Evolutionary conservation across 768 basidiomycete species (phyloP), one percentile per base, ranked within the genome.

Genomic region (Coprinopsis sp.): DNA sequence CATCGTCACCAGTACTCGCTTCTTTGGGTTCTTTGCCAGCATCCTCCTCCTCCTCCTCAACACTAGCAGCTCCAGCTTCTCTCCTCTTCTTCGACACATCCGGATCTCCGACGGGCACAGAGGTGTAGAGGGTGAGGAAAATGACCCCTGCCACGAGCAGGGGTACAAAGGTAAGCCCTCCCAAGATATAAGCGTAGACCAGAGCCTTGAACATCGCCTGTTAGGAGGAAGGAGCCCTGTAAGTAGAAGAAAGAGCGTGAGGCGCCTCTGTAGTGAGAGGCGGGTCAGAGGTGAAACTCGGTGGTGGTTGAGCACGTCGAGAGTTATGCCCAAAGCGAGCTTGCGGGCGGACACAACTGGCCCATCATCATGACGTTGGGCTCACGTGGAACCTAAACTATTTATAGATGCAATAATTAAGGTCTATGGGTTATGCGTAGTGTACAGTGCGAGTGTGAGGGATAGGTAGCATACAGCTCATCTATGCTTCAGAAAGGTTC

Each of bases 81-180:
- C 54, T 74, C 62, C 47, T 61, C 50, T 55, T 59, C 58, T 78
- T 74, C 64, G 56, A 50, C 25, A 67, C 51, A 59, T 81, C 75
- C 5, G 71, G 60, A 58, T 81, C 76, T 25, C 74, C 78, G 22
- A 87, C 76, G n/a, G 92, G 91, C 8, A 86, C 77, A 30, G 91
- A 87, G n/a, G 89, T 89, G 72, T 93, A 92, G 51, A 86, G 63
- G 51, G 83, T 71, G 60, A 75, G 76, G 61, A 76, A 79, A 55
- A 92, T 52, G 54, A 77, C 50, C 19, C 63, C 67, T 52, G 77
- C 66, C 57, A 91, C 53, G 54, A 87, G 60, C 37, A 96, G 75
- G 16, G 94, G 94, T 46, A 96, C 69, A 64, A 95, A 87, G 2
- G 94, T 95, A 52, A 96, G 50, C 34, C 92, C 94, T 44, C 94